Percentiles rank a stretch among this genome's conserved stretches.
Conservation (phyloP, 2,329 filamentous ascomycete genomes). For the Venturia oleaginea region DNA sequence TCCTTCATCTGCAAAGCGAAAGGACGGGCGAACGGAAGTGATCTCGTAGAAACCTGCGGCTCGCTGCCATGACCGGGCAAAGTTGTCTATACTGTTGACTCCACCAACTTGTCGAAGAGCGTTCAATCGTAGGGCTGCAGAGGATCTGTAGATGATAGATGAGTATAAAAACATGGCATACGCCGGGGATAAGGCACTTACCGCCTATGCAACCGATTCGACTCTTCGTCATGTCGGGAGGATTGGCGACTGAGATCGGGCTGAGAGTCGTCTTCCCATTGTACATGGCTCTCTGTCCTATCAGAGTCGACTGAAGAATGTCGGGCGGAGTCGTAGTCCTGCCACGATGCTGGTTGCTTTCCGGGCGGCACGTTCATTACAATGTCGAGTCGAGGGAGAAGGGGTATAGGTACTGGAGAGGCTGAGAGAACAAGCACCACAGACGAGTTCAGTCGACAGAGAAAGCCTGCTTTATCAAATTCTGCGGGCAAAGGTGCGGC, state of each 20-base stretch:
- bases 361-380: constrained; percentile 27
- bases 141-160: constrained; percentile 29
- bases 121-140: constrained; percentile 41
- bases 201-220: constrained; percentile 20
- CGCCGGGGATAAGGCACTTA: constrained; percentile 8
- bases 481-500: constrained; percentile 6
- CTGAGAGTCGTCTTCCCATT: constrained; percentile 26
- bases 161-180: constrained; percentile 4
- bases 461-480: background rate
- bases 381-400: background rate
- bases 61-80: constrained; percentile 84
- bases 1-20: constrained; percentile 46
- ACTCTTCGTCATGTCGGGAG: constrained; percentile 11
- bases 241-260: constrained; percentile 16
- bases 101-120: constrained; percentile 65
- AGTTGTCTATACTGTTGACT: constrained; percentile 89
- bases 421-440: background rate
- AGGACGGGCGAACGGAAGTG: constrained; percentile 67
- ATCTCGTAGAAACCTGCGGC: constrained; percentile 84
- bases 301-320: constrained; percentile 32
- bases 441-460: no score
- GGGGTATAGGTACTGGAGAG: background rate
- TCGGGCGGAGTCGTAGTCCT: constrained; percentile 34
- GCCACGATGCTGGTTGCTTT: constrained; percentile 37
- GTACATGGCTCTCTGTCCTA: constrained; percentile 25